Evolutionary conservation across 345 rosid species (phyloP), one percentile per base, ranked within the genome.

Genomic region (Syzygium jambos): DNA sequence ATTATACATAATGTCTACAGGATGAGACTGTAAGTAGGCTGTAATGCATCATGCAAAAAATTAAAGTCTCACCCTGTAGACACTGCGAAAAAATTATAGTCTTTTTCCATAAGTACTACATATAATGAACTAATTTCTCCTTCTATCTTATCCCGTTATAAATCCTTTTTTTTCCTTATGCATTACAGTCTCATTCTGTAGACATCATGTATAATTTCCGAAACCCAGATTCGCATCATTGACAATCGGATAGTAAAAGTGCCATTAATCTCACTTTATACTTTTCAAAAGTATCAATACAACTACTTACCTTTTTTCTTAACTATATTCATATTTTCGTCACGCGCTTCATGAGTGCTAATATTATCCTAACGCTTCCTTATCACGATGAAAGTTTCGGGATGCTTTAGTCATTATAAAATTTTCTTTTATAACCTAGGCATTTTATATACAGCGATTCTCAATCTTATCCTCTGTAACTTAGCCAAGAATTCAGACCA

Each of bases 351-450:
- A 61, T 3, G 3, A 61, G 34, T 61, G 17, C 34, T 4, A 7
- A 61, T 29, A n/a, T n/a, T 2, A 61, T 21, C 34, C 19, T n/a
- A 13, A n/a, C 17, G 12, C 9, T n/a, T 14, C 9, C 73, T 14
- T n/a, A 9, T 29, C 73, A 27, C 9, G 15, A 61, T 14, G 17
- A n/a, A 61, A n/a, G 19, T 61, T 61, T 61, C 9, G 73, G 15
- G 4, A 61, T 0, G 3, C 34, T 61, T 2, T 0, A 6, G 19
- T 61, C 9, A 13, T 61, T 13, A 61, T n/a, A 6, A 27, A 27
- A 19, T 16, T 0, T 7, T 54, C 13, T 27, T 29, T 7, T n/a
- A 3, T n/a, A 13, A 29, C 73, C 17, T n/a, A n/a, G 5, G 73
- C 73, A 61, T n/a, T n/a, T 61, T 61, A n/a, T n/a, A 7, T n/a